Evolutionary conservation across 345 rosid species (phyloP), one percentile per base, ranked within the genome.

Genomic region (Jatropha curcas): DNA sequence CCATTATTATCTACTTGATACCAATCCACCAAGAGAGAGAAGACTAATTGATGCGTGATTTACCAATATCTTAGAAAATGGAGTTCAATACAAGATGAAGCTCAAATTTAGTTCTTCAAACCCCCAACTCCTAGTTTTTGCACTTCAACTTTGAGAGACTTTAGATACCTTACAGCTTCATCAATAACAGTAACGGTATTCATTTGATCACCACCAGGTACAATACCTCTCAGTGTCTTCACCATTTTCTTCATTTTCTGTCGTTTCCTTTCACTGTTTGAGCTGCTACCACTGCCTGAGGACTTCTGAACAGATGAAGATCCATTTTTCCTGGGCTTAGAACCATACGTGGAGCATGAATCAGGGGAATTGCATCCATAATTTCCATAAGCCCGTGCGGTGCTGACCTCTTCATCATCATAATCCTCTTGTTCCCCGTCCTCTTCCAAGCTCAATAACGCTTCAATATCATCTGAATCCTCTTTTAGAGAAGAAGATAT

Each of bases 381-480:
- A 35, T 80, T 80, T 62, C 91, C 87, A 72, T 64, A 68, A 67
- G 86, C 76, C 65, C 90, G 85, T 20, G 88, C 94, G 0, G 93
- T 93, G 86, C 95, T 90, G 61, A 88, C 84, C 16, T 79, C 80
- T 14, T 80, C 90, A 0, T 81, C 83, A 11, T 91, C 85, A 0
- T 19, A 72, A 3, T 62, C 74, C 25, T 71, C 75, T 60, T 76
- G 76, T 8, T 85, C 87, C 12, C n/a, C n/a, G n/a, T 85, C 94
- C 37, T 84, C 89, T 75, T 88, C 95, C 61, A 76, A 68, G 85
- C 92, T 88, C 83, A 93, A 72, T 71, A 93, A 83, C 0, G 89
- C 94, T 85, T 93, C 92, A 50, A 93, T 90, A 78, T 93, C 98
- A 77, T 86, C 91, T 2, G 95, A 88, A 85, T 93, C 93, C 76